Percentiles rank a stretch among this genome's conserved stretches.
Evolutionary conservation across 257 asterid genomes (phyloP).

Genomic region (Solanum megistacrolobum): DNA sequence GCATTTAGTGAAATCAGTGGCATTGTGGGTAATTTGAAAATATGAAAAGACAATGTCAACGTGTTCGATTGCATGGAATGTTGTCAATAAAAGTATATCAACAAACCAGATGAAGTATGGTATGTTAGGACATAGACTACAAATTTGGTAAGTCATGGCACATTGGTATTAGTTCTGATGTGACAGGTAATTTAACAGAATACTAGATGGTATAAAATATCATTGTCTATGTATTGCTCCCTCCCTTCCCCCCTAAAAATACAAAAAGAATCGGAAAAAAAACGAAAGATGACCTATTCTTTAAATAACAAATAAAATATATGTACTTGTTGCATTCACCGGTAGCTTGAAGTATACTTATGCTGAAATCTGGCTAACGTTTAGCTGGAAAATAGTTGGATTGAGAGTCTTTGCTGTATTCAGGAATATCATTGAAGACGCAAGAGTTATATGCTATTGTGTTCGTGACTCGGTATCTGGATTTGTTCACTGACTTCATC

Average conservation of each 20-base stretch:
- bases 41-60: neutral
- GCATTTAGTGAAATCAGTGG: neutral
- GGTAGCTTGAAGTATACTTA: neutral
- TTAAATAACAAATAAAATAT: neutral
- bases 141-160: neutral
- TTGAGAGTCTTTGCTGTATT: slow-evolving; percentile 2
- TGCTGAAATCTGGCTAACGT: neutral
- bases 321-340: neutral
- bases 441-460: slow-evolving; percentile 83
- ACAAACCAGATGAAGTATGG: neutral
- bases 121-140: neutral
- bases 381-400: neutral
- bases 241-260: neutral
- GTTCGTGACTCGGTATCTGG: slow-evolving; percentile 84
- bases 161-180: neutral
- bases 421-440: slow-evolving; percentile 91
- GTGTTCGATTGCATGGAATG: neutral
- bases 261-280: neutral
- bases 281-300: neutral
- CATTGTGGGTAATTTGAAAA: neutral
- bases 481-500: slow-evolving; percentile 71
- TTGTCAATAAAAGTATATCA: neutral
- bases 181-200: neutral
- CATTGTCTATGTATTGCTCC: neutral
- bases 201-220: neutral